Evolutionary conservation across 345 rosid genomes (phyloP), one percentile per base, ranked within the genome.

Genomic region (Populus nigra): DNA sequence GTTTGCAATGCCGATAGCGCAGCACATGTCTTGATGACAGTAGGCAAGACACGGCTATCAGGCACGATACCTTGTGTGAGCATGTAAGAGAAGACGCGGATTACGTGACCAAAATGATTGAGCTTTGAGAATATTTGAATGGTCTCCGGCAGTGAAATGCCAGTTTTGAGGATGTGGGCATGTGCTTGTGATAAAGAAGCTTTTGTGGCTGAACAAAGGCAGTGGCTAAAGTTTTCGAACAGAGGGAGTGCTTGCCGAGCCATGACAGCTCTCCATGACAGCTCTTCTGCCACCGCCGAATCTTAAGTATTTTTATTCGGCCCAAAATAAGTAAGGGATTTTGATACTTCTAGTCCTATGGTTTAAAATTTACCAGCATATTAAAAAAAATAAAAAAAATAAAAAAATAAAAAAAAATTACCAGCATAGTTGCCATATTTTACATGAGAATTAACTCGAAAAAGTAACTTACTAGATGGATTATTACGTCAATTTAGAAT

Each of bases 1-100:
- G 62, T 66, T 7, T 23, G 66, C 62, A 75, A 36, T 9, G 65
- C 59, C 10, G 85, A 78, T 23, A 82, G 68, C 11, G 71, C 79
- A 22, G 82, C 82, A 72, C 77, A 75, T 12, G 85, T 79, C 69
- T 78, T 82, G 69, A 79, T 20, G 5, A 86, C 41, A 73, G 81
- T 86, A 35, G 90, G 89, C 59, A 89, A 76, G 41, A 88, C 73
- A 61, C 75, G 87, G 15, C 29, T 69, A 43, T 79, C 81, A 8
- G 80, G 81, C 31, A 49, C 20, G 22, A 79, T 33, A 27, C 81
- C 78, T 0, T 31, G 62, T 18, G 83, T 50, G 31, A 76, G 76
- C 83, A 79, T 77, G 33, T 74, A 66, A 65, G 74, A 69, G 67
- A 78, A 79, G 36, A 65, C 17, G 4, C 55, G 57, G 53, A 83